phyloP scores from a whole-genome alignment of 345 rosid species.

The Euphorbia lathyris region DNA sequence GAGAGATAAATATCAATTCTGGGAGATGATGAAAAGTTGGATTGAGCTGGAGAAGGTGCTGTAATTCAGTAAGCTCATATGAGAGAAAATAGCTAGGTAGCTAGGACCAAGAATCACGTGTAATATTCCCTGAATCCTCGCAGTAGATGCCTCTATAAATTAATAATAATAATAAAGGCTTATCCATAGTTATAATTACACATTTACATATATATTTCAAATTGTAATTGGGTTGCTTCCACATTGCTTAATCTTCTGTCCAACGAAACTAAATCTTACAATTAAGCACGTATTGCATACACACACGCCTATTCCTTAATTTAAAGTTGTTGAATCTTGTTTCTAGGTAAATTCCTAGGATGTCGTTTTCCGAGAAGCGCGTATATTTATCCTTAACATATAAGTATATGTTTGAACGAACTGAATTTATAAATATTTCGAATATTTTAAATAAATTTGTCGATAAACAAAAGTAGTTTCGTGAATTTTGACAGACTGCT shows the following conservation, averaged over 20 bases:
- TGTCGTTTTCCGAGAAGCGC: too few relatives aligned
- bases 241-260: constrained; percentile 32
- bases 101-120: constrained; percentile 36
- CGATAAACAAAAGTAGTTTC: too few relatives aligned
- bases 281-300: background rate
- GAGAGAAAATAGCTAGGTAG: background rate
- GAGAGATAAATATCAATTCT: too few relatives aligned
- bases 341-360: too few relatives aligned
- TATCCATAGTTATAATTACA: background rate
- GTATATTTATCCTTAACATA: too few relatives aligned
- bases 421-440: too few relatives aligned
- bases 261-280: constrained; percentile 23
- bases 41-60: background rate
- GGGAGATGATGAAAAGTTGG: background rate
- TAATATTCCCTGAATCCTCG: constrained; percentile 50
- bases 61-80: background rate
- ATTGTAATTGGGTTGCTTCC: constrained; percentile 37
- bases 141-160: constrained; percentile 36
- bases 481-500: too few relatives aligned
- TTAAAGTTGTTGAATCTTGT: too few relatives aligned
- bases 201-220: background rate
- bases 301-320: background rate
- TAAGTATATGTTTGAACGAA: too few relatives aligned
- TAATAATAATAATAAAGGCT: background rate
- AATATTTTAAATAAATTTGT: too few relatives aligned